Base-by-base conservation (phyloP, 345 rosid genomes). In the Lepidium sativum region DNA sequence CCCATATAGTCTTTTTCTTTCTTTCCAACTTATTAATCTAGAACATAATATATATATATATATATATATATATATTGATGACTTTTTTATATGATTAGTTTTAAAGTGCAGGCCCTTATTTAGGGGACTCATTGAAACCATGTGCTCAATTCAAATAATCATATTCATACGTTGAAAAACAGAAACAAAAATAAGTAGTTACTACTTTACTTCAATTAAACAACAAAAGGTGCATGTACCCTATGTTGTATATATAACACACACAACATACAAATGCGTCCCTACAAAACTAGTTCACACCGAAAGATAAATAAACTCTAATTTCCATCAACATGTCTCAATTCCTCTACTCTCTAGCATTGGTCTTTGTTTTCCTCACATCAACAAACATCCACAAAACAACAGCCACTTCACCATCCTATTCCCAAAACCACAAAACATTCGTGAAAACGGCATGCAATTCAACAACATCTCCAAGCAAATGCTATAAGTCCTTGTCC, bases 401-500 rank as follows among this genome's bases (percentile, higher is more conserved):
- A 6, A 4, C 44, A 38, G 75, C 78, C 56, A 41, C 76, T 39
- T 10, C 79, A 51, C 6, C 78, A 37, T 7, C 76, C 8, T 41
- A 78, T 9, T 49, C 56, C n/a, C 49, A 74, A 4, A 45, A 65
- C 17, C 83, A 80, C 88, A 77, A 39, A 40, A 76, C 54, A 4
- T 88, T 68, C 76, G 74, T 88, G 9, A 72, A 75, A 56, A 79
- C 68, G 9, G 80, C 83, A 2, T 88, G 96, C 77, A 71, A 68
- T 12, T 63, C 86, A 4, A 81, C 96, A 38, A 71, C 78, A 18
- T 80, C 77, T 54, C 87, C 96, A 2, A 31, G 38, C 4, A 72
- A 77, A 34, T 91, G 97, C 81, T 77, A 79, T 81, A 63, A 49
- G 37, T 65, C 72, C 10, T 87, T 91, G 56, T 78, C 84, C 33